phyloP scores from a whole-genome alignment of 1,139 yeast species.

The Petasospora fabianii region DNA sequence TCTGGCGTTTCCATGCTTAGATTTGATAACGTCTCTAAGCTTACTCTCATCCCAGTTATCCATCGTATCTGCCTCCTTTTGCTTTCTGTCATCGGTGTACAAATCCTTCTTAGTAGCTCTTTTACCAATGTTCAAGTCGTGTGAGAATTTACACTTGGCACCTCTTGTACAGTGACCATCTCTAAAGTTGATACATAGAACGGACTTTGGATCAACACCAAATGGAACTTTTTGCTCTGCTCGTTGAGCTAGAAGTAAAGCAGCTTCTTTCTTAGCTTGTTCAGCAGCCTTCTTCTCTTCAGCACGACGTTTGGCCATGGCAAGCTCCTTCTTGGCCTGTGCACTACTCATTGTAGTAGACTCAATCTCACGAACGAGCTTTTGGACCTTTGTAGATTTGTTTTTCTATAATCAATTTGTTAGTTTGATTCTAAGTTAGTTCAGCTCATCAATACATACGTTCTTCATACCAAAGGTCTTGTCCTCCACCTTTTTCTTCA shows the following conservation, averaged over 20 bases:
- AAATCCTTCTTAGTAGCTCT: conserved; percentile 88
- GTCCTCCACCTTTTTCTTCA: conserved; percentile 75
- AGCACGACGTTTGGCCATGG: conserved; percentile 65
- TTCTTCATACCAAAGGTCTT: conserved; percentile 94
- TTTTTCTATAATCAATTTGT: conserved; percentile 47
- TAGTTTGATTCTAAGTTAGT: conserved; percentile 1
- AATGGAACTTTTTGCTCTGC: conserved; percentile 88
- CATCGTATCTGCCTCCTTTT: conserved; percentile 84
- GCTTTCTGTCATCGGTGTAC: conserved; percentile 81
- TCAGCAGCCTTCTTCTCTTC: conserved; percentile 93
- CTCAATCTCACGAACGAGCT: conserved; percentile 72
- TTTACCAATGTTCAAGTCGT: conserved; percentile 82
- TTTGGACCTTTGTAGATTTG: conserved; percentile 89
- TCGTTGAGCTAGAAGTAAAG: conserved; percentile 63
- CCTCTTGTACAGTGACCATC: conserved; percentile 91
- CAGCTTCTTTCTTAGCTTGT: conserved; percentile 82
- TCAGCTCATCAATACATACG: conserved; percentile 17
- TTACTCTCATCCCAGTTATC: conserved; percentile 97
- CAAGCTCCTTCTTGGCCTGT: conserved; percentile 67
- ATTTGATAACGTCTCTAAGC: conserved; percentile 75
- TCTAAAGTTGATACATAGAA: conserved; percentile 87
- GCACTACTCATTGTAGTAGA: conserved; percentile 45
- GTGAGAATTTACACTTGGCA: conserved; percentile 88
- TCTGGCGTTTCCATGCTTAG: conserved; percentile 92
- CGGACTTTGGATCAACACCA: conserved; percentile 96